These are phyloP conservation scores for Oryza meyeriana DNA, from an alignment of 176 grass and related monocot species.

Conservation along the genomic window DNA sequence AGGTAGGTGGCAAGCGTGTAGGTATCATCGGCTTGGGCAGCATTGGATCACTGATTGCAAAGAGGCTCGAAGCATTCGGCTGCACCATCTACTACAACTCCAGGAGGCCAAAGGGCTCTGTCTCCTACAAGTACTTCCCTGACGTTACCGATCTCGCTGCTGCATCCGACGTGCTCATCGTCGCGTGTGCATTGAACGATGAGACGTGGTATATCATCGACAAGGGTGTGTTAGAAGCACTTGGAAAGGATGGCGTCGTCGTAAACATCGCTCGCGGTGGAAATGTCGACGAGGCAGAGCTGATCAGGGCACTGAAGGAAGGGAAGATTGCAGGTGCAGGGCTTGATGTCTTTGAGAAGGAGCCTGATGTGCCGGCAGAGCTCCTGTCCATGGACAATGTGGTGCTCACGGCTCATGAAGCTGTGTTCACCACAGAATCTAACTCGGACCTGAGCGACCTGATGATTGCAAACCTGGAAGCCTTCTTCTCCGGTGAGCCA, in stretches of 20 bases:
- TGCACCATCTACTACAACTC: conserved; percentile 49
- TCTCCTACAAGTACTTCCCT: conserved; percentile 25
- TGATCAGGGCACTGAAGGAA: conserved; percentile 26
- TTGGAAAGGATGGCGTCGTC: conserved; percentile 43
- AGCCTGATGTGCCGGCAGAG: conserved; percentile 40
- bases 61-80: conserved; percentile 49
- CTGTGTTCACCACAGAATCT: conserved; percentile 23
- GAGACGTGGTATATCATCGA: conserved; percentile 45
- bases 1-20: conserved; percentile 52
- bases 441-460: not conserved
- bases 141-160: conserved; percentile 13
- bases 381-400: conserved; percentile 53
- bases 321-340: conserved; percentile 39
- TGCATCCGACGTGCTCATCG: conserved; percentile 32
- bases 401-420: conserved; percentile 41
- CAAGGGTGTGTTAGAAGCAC: conserved; percentile 36
- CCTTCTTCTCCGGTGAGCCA: conserved; percentile 44
- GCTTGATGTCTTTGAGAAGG: conserved; percentile 57
- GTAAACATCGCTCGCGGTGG: conserved; percentile 51
- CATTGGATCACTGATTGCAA: conserved; percentile 46
- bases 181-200: conserved; percentile 35
- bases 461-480: conserved; percentile 43
- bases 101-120: conserved; percentile 3
- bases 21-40: conserved; percentile 66
- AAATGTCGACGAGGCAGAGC: conserved; percentile 34